Base-by-base conservation (phyloP, 2,329 filamentous ascomycete species). In the Beauveria sp. region DNA sequence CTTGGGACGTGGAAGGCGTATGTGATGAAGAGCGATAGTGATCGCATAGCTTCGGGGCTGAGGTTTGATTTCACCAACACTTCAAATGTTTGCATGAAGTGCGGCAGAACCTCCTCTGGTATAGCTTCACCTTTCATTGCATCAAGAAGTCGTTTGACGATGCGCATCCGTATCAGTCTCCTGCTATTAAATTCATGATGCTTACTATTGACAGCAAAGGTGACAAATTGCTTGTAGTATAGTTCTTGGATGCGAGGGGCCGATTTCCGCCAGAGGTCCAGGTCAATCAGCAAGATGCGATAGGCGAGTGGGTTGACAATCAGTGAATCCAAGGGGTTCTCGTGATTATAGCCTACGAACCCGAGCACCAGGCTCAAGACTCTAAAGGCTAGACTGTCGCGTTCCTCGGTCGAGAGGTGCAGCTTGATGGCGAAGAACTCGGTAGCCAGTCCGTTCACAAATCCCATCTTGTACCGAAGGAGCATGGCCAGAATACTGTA, bases 251-350 rank as follows among this genome's bases (percentile, higher is more conserved):
- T 90, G 20, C 87, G 82, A 5, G 85, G 72, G 40, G 90, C 88
- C 24, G 89, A 90, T 73, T 86, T 88, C 66, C 93, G 85, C 95
- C 95, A 99, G 22, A 93, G 89, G 69, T 97, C 93, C 66, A 96
- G 85, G 73, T 99, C 95, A 60, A 98, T 90, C 31, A 99, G 81
- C 20, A 99, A 80, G 40, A 96, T 88, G 51, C 95, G 88, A 74
- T 98, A 99, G 4, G 93, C 95, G 64, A 99, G 81, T 0, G 95
- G 93, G 68, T 99, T 99, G 67, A 96, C 90, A 71, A 99, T 96
- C 68, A 97, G 90, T 1, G 93, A 97, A 62, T 93, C 88, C 62
- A 91, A 85, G 0, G 92, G 90, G 40, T 87, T 82, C n/a, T 83
- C 78, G 66, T 88, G 87, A 64, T 93, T 88, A 73, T 96, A 98